A percentile compares a stretch with the other conserved stretches of the same genome.
These are phyloP conservation scores for Stemphylium vesicarium DNA, from an alignment of 2,329 filamentous ascomycete genomes.

Conservation along the genomic window DNA sequence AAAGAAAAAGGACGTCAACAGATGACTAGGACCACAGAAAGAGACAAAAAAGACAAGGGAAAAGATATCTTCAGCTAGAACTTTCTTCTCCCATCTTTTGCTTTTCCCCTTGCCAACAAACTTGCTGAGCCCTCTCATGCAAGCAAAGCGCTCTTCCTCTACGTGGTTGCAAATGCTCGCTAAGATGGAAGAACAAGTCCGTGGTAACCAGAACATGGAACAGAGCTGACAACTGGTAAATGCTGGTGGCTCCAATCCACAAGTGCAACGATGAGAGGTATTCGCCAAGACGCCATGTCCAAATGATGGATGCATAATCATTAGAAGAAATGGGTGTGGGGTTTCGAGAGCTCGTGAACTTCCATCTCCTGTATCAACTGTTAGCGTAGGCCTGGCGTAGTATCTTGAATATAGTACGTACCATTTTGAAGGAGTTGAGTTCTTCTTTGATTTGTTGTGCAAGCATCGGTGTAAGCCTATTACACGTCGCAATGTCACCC, in stretches of 20 bases:
- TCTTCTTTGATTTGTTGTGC: constrained; percentile 99
- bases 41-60: constrained; percentile 39
- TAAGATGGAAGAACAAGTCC: constrained; percentile 50
- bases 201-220: constrained; percentile 52
- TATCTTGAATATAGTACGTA: constrained; percentile 52
- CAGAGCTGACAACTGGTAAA: constrained; percentile 50
- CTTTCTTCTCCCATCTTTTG: constrained; percentile 23
- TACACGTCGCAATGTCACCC: constrained; percentile 96
- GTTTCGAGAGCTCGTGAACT: constrained; percentile 97
- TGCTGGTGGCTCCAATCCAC: constrained; percentile 48
- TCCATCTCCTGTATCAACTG: constrained; percentile 85
- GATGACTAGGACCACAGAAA: constrained; percentile 31
- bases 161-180: constrained; percentile 50
- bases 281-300: constrained; percentile 53
- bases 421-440: constrained; percentile 99
- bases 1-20: constrained; percentile 32
- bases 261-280: constrained; percentile 42
- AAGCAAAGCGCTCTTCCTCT: constrained; percentile 35
- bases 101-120: constrained; percentile 30
- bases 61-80: constrained; percentile 34
- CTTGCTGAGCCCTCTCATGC: constrained; percentile 26
- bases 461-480: constrained; percentile 93
- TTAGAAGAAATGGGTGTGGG: constrained; percentile 99
- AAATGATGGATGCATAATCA: constrained; percentile 51
- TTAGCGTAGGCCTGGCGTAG: constrained; percentile 48